Conservation (phyloP, 2,329 filamentous ascomycete genomes). For the Fusarium nisikadoi region DNA sequence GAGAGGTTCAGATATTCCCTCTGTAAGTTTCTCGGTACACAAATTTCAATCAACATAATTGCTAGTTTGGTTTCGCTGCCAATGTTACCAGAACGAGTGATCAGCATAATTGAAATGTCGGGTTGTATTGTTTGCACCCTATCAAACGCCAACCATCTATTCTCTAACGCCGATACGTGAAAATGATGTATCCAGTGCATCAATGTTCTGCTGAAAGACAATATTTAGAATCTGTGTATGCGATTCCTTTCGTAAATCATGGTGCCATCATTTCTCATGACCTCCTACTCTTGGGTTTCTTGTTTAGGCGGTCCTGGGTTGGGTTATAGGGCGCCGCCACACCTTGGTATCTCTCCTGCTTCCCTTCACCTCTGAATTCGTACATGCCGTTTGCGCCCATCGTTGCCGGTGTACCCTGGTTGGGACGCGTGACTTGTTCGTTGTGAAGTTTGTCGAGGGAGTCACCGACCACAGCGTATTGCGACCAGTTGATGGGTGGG, state of each 20-base stretch:
- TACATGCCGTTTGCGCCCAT: constrained; percentile 59
- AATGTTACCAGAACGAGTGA: neutral
- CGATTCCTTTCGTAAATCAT: constrained; percentile 21
- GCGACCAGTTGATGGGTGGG: constrained; percentile 93
- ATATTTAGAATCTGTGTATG: neutral
- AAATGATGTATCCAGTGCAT: constrained; percentile 3
- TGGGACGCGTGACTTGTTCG: constrained; percentile 77
- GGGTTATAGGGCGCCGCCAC: constrained; percentile 69
- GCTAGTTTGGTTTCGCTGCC: neutral
- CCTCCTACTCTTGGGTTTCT: constrained; percentile 50
- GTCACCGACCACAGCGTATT: constrained; percentile 86
- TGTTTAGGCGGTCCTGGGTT: constrained; percentile 59
- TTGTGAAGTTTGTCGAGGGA: constrained; percentile 85
- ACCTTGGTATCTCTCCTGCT: constrained; percentile 59
- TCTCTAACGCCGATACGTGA: constrained; percentile 20
- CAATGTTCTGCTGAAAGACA: constrained; percentile 23
- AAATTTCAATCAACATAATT: neutral
- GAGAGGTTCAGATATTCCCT: neutral
- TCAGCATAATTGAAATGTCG: neutral
- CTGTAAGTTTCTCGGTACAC: neutral
- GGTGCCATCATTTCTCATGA: constrained; percentile 33
- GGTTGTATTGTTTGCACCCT: constrained; percentile 20
- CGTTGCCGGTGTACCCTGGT: constrained; percentile 62
- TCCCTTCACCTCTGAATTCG: constrained; percentile 60
- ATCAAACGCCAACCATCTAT: constrained; percentile 24